These are phyloP conservation scores for Massariosphaeria phaeospora DNA, from an alignment of 495 filamentous ascomycete species.

Conservation along the genomic window DNA sequence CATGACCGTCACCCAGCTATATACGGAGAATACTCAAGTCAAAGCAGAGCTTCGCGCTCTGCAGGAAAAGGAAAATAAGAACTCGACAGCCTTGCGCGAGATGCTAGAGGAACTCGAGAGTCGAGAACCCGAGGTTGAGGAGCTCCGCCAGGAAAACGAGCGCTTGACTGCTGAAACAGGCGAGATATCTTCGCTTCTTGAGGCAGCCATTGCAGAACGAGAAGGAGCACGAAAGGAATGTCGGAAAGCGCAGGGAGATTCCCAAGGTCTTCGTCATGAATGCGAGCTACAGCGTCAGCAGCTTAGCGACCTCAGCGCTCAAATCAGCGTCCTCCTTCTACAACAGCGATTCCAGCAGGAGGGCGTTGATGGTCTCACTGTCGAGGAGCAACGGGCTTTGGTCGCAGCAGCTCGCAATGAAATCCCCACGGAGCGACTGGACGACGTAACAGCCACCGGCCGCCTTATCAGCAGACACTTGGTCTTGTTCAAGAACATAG, in stretches of 20 bases:
- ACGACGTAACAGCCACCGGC: slow-evolving; percentile 72
- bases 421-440: slow-evolving; percentile 55
- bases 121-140: slow-evolving; percentile 57
- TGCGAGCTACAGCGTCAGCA: slow-evolving; percentile 75
- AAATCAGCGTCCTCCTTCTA: slow-evolving; percentile 81
- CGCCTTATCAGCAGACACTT: slow-evolving; percentile 80
- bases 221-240: slow-evolving; percentile 56
- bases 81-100: slow-evolving; percentile 71
- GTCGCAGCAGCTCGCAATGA: slow-evolving; percentile 70
- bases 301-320: slow-evolving; percentile 82
- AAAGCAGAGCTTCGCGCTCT: slow-evolving; percentile 59
- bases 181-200: slow-evolving; percentile 68
- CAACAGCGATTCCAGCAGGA: slow-evolving; percentile 75
- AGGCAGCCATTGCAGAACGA: slow-evolving; percentile 51
- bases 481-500: slow-evolving; percentile 74
- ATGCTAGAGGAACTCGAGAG: slow-evolving; percentile 61
- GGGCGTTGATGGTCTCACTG: slow-evolving; percentile 65
- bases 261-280: slow-evolving; percentile 66
- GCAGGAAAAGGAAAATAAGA: slow-evolving; percentile 62
- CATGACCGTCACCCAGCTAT: slow-evolving; percentile 63
- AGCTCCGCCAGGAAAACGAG: slow-evolving; percentile 52
- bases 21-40: slow-evolving; percentile 59
- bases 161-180: slow-evolving; percentile 61
- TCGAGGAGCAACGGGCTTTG: slow-evolving; percentile 59
- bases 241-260: slow-evolving; percentile 67